A percentile compares a stretch with the other conserved stretches of the same genome.
Conservation (phyloP, 73 alveolate species). For the Paramecium biaurelia region DNA sequence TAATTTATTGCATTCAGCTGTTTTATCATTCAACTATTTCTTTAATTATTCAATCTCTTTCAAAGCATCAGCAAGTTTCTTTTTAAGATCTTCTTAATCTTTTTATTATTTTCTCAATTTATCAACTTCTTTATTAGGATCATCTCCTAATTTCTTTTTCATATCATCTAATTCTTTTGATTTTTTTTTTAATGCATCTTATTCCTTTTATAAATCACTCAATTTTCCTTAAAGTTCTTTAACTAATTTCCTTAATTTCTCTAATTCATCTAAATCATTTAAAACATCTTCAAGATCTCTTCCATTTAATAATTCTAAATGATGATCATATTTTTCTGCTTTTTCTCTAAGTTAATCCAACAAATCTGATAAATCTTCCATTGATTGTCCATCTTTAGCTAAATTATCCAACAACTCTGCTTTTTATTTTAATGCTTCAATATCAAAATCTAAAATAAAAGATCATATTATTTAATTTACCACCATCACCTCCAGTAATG, state of each 20-base stretch:
- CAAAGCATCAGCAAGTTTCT: slow-evolving; percentile 9
- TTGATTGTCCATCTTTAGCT: slow-evolving; percentile 10
- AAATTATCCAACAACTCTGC: slow-evolving; percentile 16
- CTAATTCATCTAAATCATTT: slow-evolving; percentile 5
- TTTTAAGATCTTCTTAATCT: slow-evolving; percentile 40
- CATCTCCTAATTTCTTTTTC: slow-evolving; percentile 43
- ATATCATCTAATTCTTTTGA: slow-evolving; percentile 11
- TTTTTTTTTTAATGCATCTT: not conserved
- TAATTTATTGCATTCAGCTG: not conserved
- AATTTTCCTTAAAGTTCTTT: not conserved
- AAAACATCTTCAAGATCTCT: slow-evolving; percentile 38
- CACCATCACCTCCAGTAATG: slow-evolving; percentile 45
- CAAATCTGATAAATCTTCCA: not conserved
- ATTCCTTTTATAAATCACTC: not conserved
- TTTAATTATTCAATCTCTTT: not conserved
- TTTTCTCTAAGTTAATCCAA: not conserved
- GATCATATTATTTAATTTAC: not conserved
- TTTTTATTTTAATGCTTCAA: slow-evolving; percentile 23
- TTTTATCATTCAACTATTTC: slow-evolving; percentile 1
- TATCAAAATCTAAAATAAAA: not conserved
- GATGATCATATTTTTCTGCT: slow-evolving; percentile 44
- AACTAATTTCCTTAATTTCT: not conserved
- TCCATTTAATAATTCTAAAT: slow-evolving; percentile 17
- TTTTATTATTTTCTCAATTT: slow-evolving; percentile 11
- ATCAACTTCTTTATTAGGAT: slow-evolving; percentile 24